Evolutionary conservation across 441 rosid species (phyloP), one percentile per base, ranked within the genome.

Genomic region (Lepidium campestre): DNA sequence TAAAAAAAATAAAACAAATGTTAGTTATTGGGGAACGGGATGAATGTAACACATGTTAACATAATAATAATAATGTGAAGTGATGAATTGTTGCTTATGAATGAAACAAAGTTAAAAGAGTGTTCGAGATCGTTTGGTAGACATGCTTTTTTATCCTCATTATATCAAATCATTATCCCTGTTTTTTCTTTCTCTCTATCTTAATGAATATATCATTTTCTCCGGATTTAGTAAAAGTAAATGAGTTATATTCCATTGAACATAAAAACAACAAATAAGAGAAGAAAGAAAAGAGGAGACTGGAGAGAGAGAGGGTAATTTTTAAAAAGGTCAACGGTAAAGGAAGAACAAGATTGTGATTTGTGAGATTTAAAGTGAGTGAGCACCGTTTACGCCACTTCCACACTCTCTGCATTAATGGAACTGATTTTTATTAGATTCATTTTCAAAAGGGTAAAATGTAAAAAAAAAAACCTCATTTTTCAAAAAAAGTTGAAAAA

Each of bases 321-420:
- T n/a, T n/a, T n/a, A n/a, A n/a, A n/a, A n/a, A 49, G 7, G 71
- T 72, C 76, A 72, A 72, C 71, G 67, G n/a, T n/a, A n/a, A n/a
- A n/a, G n/a, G n/a, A n/a, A n/a, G n/a, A n/a, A n/a, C n/a, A n/a
- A n/a, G n/a, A n/a, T n/a, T n/a, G n/a, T n/a, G n/a, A n/a, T n/a
- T n/a, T n/a, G 32, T 17, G 65, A 65, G 71, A 46, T 23, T 6
- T n/a, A n/a, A n/a, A n/a, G n/a, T 55, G 47, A 72, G 76, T 49
- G 59, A 72, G 67, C 76, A 72, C 71, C 67, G 65, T 72, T 50
- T 59, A 66, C 72, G 76, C 42, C 32, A 62, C 62, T 20, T 70
- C 47, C 34, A 66, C 47, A 64, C n/a, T 48, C 18, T 39, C 60
- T 40, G 60, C 60, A 57, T 50, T 11, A 50, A 27, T 65, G 34